Conservation (phyloP, 768 basidiomycete genomes). For the Mycena rebaudengoi region DNA sequence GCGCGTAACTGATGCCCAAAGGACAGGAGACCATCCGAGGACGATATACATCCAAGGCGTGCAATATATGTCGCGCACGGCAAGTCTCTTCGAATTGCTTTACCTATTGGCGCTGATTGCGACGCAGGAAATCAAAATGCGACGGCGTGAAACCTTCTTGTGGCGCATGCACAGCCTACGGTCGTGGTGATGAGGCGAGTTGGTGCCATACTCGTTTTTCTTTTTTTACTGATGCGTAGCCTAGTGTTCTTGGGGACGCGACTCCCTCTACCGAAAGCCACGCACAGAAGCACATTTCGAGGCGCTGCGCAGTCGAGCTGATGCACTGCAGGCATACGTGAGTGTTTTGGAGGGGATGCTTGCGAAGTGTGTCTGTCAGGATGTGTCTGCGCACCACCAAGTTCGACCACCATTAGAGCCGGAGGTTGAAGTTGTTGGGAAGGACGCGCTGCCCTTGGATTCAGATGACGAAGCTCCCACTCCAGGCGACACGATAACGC, state of each 20-base stretch:
- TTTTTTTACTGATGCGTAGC: not conserved
- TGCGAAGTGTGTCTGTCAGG: conserved; percentile 21
- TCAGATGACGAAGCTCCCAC: not conserved
- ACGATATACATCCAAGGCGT: conserved; percentile 6
- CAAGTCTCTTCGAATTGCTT: not conserved
- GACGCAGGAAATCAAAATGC: conserved; percentile 25
- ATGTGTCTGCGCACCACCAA: conserved; percentile 14
- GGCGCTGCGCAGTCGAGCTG: conserved; percentile 16
- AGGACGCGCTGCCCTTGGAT: too few species aligned
- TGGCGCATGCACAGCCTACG: conserved; percentile 17
- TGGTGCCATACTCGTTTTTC: not conserved
- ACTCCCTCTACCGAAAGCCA: not conserved
- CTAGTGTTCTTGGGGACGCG: conserved; percentile 23
- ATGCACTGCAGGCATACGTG: conserved; percentile 15
- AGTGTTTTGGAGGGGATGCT: conserved; percentile 11
- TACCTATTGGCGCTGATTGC: too few species aligned
- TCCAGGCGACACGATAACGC: conserved; percentile 22
- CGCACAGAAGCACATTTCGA: conserved; percentile 26
- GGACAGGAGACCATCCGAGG: not conserved
- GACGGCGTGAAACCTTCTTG: conserved; percentile 25
- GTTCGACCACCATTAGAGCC: conserved; percentile 11
- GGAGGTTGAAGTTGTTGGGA: not conserved
- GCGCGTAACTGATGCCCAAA: conserved; percentile 11
- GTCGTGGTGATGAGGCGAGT: conserved; percentile 16
- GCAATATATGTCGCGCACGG: conserved; percentile 10